Evolutionary conservation across 2,329 filamentous ascomycete species (phyloP).

Genomic region (Diaporthe citriasiana): DNA sequence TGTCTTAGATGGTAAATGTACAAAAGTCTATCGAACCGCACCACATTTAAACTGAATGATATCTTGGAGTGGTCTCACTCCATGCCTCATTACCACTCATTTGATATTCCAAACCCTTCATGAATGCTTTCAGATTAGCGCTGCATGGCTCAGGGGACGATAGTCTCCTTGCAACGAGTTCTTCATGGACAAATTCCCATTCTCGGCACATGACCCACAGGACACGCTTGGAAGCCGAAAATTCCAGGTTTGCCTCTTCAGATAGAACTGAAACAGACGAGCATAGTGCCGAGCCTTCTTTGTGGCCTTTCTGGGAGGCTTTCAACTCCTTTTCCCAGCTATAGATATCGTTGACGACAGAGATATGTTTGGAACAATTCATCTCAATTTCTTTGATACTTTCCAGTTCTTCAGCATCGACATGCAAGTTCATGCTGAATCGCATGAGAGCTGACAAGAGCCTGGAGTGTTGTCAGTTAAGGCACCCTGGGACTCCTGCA

Average conservation of each 20-base stretch:
- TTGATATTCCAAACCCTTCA: conserved; percentile 52
- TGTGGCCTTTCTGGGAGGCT: conserved; percentile 36
- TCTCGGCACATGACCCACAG: conserved; percentile 41
- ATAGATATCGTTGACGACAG: conserved; percentile 58
- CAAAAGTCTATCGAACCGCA: neutral
- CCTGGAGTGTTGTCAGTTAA: conserved; percentile 37
- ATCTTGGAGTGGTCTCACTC: conserved; percentile 50
- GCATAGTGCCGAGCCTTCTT: conserved; percentile 50
- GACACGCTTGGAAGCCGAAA: conserved; percentile 41
- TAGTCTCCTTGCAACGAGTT: conserved; percentile 39
- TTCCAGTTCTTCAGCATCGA: conserved; percentile 49
- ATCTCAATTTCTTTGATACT: conserved; percentile 48
- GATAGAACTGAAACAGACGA: conserved; percentile 51
- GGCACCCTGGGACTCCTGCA: rapidly evolving
- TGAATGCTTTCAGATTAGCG: conserved; percentile 45
- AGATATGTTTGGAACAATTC: conserved; percentile 55
- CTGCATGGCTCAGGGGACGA: neutral
- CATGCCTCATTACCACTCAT: conserved; percentile 48
- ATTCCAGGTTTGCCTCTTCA: conserved; percentile 45
- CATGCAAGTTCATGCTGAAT: conserved; percentile 52
- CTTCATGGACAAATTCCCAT: conserved; percentile 43
- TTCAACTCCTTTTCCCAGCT: conserved; percentile 56
- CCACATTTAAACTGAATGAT: conserved; percentile 44
- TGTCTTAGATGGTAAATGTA: neutral
- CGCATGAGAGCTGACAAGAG: conserved; percentile 54